Evolutionary conservation across 768 basidiomycete species (phyloP), one percentile per base, ranked within the genome.

Genomic region (Gyrodon lividus): DNA sequence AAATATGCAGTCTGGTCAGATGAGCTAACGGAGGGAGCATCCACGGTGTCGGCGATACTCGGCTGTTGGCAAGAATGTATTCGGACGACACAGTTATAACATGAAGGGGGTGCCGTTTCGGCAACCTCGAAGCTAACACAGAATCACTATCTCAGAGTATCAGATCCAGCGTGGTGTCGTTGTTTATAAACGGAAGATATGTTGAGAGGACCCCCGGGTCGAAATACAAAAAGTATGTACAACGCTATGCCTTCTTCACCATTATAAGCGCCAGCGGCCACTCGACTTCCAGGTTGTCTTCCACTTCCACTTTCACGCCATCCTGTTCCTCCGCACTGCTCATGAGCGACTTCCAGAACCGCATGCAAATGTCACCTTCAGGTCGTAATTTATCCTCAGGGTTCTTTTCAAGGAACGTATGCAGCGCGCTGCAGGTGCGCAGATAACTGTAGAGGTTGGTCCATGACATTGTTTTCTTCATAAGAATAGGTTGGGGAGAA

Each of bases 401-500:
- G 59, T 83, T 76, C 5, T 62, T 61, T 55, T 87, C 84, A 46
- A 83, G 78, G 64, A 78, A 92, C 6, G 79, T 81, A 51, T 87
- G 81, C 41, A 91, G 65, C 2, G 89, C 73, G 58, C 86, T 89
- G 68, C 77, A 82, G 0, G 90, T 89, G 41, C 81, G 73, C 24
- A 92, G 69, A 64, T 92, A 94, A 3, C 69, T 77, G 5, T 86
- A 73, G 0, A 92, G 63, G 45, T 81, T 81, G 9, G 75, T 70
- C 87, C 87, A 89, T 0, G 80, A 76, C 77, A 86, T 80, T 10
- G 64, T 71, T 56, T 81, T 81, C 8, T 65, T 73, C 73, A 92
- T 75, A 51, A 88, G 72, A 39, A 85, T 72, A 54, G 70, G 45
- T 53, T 60, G 64, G 48, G 69, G 59, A 42, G 62, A 46, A 50